Base-by-base conservation (phyloP, 1,284 basidiomycete genomes). In the Boletus sp. region DNA sequence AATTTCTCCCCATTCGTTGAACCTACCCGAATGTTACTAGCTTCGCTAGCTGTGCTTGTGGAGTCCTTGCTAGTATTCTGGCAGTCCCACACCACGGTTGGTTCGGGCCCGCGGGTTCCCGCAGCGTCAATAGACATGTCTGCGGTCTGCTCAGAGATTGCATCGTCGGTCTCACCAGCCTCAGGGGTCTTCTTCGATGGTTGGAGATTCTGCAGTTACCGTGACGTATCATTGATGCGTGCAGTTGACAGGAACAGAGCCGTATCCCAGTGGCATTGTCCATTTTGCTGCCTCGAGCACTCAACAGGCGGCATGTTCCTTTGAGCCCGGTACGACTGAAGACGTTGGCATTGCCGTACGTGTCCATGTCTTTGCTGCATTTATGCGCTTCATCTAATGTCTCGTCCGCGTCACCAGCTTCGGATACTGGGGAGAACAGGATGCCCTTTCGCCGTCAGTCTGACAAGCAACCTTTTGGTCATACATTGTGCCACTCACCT, bases 221-320 rank as follows among this genome's bases (percentile, higher is more conserved):
- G 14, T 46, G 40, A 49, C 38, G 28, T 10, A 54, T 51, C n/a
- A 53, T 35, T 65, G 44, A 62, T 48, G 50, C 21, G 23, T 40
- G 33, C 33, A 50, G 46, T 54, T 6, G 46, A 52, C 55, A 68
- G 74, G 63, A 23, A 68, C 64, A 2, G 25, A 52, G 25, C 52
- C 70, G 4, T 85, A 82, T 61, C 31, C 31, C 0, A 70, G 67
- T 13, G 82, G 81, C 49, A 78, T 79, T 17, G 60, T 63, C 11
- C 84, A 86, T 62, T 84, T 79, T 76, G 76, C 80, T 3, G 64
- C 66, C 14, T 82, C 83, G 13, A 84, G 80, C 59, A 67, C 74
- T 1, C 77, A 81, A 62, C 19, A 50, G 1, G 71, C 84, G 10
- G 70, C 71, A 2, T 87, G 85, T 68, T 79, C 79, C 16, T 82